These are phyloP conservation scores for Myriosclerotinia duriaeana DNA, from an alignment of 2,329 filamentous ascomycete genomes.

Conservation along the genomic window DNA sequence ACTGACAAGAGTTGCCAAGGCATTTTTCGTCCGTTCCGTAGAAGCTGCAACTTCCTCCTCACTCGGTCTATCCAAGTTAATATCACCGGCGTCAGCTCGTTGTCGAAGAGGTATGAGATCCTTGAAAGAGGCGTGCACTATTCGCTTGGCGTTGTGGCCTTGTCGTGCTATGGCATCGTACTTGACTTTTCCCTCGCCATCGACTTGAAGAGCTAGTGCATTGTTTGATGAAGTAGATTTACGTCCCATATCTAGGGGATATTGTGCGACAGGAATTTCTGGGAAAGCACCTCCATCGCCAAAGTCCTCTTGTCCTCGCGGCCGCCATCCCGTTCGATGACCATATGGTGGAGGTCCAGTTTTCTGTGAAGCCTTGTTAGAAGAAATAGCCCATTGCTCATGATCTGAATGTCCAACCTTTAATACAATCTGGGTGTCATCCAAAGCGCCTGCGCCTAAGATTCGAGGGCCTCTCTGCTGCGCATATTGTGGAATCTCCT, in stretches of 20 bases:
- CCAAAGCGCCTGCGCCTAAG: slow-evolving; percentile 73
- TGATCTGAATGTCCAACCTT: slow-evolving; percentile 51
- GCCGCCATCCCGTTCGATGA: slow-evolving; percentile 85
- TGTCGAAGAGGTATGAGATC: slow-evolving; percentile 93
- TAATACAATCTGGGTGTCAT: slow-evolving; percentile 82
- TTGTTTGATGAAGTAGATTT: slow-evolving; percentile 72
- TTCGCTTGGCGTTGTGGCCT: slow-evolving; percentile 78
- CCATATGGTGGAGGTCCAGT: slow-evolving; percentile 85
- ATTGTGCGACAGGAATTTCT: slow-evolving; percentile 90
- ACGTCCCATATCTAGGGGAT: slow-evolving; percentile 91
- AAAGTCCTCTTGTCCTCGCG: slow-evolving; percentile 84
- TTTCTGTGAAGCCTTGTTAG: slow-evolving; percentile 51
- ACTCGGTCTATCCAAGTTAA: slow-evolving; percentile 80
- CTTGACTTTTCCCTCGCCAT: slow-evolving; percentile 88
- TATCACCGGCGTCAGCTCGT: slow-evolving; percentile 86
- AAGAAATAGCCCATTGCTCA: slow-evolving; percentile 12
- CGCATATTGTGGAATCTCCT: slow-evolving; percentile 70
- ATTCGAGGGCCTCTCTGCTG: slow-evolving; percentile 80
- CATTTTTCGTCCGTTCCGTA: slow-evolving; percentile 84
- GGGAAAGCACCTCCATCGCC: slow-evolving; percentile 96
- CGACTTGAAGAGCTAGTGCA: slow-evolving; percentile 88
- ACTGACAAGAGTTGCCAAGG: slow-evolving; percentile 76
- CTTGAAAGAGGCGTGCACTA: slow-evolving; percentile 94
- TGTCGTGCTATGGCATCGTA: slow-evolving; percentile 93
- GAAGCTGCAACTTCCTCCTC: slow-evolving; percentile 81